Evolutionary conservation across 2,329 filamentous ascomycete genomes (phyloP), one percentile per base, ranked within the genome.

Genomic region (Chalara sp.): DNA sequence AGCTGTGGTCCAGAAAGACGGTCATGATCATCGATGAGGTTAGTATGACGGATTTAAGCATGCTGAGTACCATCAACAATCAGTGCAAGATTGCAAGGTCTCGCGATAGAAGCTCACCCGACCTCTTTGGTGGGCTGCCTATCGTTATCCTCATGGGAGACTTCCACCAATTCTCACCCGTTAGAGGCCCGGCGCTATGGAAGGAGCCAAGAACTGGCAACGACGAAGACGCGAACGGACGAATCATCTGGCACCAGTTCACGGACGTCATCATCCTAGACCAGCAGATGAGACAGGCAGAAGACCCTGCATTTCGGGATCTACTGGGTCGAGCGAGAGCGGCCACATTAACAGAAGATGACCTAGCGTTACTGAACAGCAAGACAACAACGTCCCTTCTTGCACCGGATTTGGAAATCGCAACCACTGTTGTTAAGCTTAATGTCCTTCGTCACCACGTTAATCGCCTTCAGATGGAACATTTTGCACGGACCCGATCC

Each of bases 251-350:
- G 47, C n/a, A 40, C 44, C 40, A 49, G 43, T 49, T 49, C 21
- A 49, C 47, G 5, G 12, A 21, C 3, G 47, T 49, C 4, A 21
- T 49, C 32, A 44, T 49, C 47, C 28, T 49, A 3, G 44, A 35
- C 5, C 37, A 49, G 47, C 47, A 49, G 40, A 49, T 49, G 47
- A 29, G 47, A 44, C 47, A 49, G 28, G 47, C 47, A 32, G 47
- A 49, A 32, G 47, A 49, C 44, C 47, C 32, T 5, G 7, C 31
- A 29, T 49, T 44, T 5, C 35, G 44, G 30, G 47, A 44, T 44
- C 32, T 49, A 6, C 47, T 49, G 5, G 13, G 44, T 6, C 43
- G 47, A 30, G 41, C 47, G 6, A 37, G 47, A 40, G 43, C 47
- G 31, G 47, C 37, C 29, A 49, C 47, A 32, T 32, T 49, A 13